Base-by-base conservation (phyloP, 345 rosid genomes). In the Salix udensis region DNA sequence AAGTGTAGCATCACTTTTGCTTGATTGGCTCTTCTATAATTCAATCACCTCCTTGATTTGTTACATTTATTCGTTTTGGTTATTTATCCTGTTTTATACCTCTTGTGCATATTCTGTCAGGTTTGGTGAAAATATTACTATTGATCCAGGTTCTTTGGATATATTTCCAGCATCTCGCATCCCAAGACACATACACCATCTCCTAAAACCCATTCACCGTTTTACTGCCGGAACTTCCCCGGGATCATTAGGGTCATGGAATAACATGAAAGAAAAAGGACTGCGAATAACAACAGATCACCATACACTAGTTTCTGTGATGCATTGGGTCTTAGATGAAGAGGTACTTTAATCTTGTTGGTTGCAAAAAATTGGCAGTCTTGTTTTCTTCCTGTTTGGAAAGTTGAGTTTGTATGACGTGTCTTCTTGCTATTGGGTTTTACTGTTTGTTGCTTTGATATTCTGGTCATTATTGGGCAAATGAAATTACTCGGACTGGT, bases 121-220 rank as follows among this genome's bases (percentile, higher is more conserved):
- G 86, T 96, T 89, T 77, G 83, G 90, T 69, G 88, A 91, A 84
- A 96, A 96, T 77, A 91, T 96, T 76, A 84, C 83, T 39, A 50
- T 18, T 71, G 96, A 91, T 82, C 92, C 96, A 37, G 98, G 99
- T 72, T 88, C 87, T 79, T 90, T 96, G 76, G 96, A 96, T 83
- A 82, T 93, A 74, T 93, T 86, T 84, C 98, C 98, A 44, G 89
- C 79, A 71, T 84, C 94, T 64, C 84, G 86, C 61, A 81, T 91
- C 78, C 99, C 99, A 69, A 88, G 86, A 83, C 89, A 82, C 30
- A 70, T 93, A 70, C 94, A 82, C 40, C 87, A 86, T 91, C 87
- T 89, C 60, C 80, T 88, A 76, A 85, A 79, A 81, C 94, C 97
- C 40, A 83, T 89, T 72, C 76, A 84, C 68, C 84, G 76, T 21